Conservation (phyloP, 1,284 basidiomycete genomes). For the Gymnopus androsaceus region DNA sequence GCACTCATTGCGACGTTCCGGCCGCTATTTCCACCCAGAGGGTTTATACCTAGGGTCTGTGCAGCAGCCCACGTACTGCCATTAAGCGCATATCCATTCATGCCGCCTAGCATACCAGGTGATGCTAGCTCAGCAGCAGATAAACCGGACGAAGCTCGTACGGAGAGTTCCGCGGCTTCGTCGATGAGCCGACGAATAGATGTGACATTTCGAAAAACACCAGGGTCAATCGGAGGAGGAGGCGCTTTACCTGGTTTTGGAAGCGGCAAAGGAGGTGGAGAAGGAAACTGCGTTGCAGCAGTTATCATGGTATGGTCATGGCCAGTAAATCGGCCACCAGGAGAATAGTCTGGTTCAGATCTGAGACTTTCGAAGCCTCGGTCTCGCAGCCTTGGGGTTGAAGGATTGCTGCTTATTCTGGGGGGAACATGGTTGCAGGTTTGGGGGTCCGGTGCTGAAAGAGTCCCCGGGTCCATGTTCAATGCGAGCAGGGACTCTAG, state of each 20-base stretch:
- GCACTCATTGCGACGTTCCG: conserved; percentile 80
- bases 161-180: conserved; percentile 79
- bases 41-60: conserved; percentile 61
- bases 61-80: conserved; percentile 58
- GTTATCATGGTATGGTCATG: conserved; percentile 5
- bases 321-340: conserved; percentile 16
- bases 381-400: conserved; percentile 42
- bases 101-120: conserved; percentile 24
- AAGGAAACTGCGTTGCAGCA: conserved; percentile 39
- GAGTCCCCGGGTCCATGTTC: conserved; percentile 70
- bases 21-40: conserved; percentile 53
- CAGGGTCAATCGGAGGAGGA: conserved; percentile 83
- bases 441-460: conserved; percentile 50
- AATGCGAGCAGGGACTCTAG: conserved; percentile 76
- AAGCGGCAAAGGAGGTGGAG: conserved; percentile 49
- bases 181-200: conserved; percentile 78
- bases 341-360: conserved; percentile 57
- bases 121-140: conserved; percentile 71
- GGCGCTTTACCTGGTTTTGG: conserved; percentile 61
- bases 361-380: conserved; percentile 41
- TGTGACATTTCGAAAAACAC: conserved; percentile 73
- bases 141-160: conserved; percentile 78
- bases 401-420: conserved; percentile 27
- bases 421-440: conserved; percentile 22
- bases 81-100: conserved; percentile 26